Conservation (phyloP, 2,329 filamentous ascomycete genomes). For the Epichloe glyceriae region DNA sequence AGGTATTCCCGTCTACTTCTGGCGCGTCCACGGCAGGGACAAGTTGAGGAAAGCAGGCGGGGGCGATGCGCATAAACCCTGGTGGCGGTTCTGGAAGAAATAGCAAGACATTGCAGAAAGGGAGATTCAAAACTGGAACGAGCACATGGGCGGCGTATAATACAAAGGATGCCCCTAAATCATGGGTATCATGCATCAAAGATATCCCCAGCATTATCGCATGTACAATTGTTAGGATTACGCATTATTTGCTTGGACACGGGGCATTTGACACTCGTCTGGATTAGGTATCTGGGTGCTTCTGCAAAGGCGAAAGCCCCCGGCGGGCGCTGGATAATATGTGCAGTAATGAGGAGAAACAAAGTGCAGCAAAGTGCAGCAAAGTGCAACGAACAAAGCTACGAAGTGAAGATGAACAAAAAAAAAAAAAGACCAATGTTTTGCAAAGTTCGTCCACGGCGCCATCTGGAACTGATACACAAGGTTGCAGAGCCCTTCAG, state of each 20-base stretch:
- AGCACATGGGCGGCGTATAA: neutral
- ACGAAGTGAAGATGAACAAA: too few species aligned
- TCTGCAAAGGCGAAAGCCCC: too few species aligned
- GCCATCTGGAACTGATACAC: too few species aligned
- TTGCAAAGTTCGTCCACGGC: too few species aligned
- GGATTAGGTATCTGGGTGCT: too few species aligned
- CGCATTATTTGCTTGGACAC: neutral
- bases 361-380: neutral
- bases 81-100: conserved; percentile 50
- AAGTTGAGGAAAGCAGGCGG: conserved; percentile 30
- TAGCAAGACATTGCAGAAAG: neutral
- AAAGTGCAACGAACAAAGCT: too few species aligned
- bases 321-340: neutral
- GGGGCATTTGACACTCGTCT: too few species aligned
- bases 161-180: neutral
- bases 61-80: conserved; percentile 21
- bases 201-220: neutral
- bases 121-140: neutral
- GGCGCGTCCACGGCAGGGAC: conserved; percentile 60
- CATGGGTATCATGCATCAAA: neutral
- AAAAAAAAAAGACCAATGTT: too few species aligned
- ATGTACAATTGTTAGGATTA: neutral
- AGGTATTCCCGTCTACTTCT: conserved; percentile 81
- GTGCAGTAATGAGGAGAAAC: neutral
- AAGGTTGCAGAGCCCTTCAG: too few species aligned